These are phyloP conservation scores for Chaetomium cochliodes DNA, from an alignment of 495 filamentous ascomycete genomes.

Conservation along the genomic window DNA sequence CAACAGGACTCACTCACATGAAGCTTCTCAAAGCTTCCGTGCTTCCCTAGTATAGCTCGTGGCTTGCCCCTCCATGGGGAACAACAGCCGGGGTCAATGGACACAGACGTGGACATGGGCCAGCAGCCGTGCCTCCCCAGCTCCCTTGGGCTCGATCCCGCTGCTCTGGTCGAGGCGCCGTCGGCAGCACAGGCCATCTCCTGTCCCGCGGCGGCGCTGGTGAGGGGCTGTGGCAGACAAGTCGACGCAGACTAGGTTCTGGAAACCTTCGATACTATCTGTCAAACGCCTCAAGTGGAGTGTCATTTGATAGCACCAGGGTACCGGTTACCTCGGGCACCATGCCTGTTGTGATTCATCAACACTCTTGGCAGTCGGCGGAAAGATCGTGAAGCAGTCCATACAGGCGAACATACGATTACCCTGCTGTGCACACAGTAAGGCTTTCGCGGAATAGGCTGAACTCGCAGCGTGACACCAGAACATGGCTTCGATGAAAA, in stretches of 20 bases:
- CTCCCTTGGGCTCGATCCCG: conserved; percentile 2
- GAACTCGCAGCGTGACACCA: background rate
- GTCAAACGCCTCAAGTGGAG: background rate
- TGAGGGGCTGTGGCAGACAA: too few relatives aligned
- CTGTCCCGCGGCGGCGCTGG: too few relatives aligned
- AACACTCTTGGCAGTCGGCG: background rate
- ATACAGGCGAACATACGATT: too few relatives aligned
- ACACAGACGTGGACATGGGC: background rate
- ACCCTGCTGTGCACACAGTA: too few relatives aligned
- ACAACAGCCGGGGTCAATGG: background rate
- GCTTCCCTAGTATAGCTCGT: background rate
- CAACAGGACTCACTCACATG: conserved; percentile 4
- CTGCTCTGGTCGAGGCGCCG: background rate
- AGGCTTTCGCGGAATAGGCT: background rate
- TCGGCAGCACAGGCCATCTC: too few relatives aligned
- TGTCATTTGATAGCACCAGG: background rate
- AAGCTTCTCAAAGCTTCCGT: background rate
- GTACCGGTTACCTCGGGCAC: background rate
- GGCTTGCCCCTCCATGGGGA: background rate
- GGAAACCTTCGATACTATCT: conserved; percentile 8
- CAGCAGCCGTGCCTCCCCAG: background rate
- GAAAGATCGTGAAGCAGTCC: background rate
- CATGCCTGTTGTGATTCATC: background rate
- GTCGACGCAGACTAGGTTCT: background rate
- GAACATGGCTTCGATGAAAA: background rate